These are phyloP conservation scores for Trichoderma sp. DNA, from an alignment of 2,329 filamentous ascomycete species.

Conservation along the genomic window DNA sequence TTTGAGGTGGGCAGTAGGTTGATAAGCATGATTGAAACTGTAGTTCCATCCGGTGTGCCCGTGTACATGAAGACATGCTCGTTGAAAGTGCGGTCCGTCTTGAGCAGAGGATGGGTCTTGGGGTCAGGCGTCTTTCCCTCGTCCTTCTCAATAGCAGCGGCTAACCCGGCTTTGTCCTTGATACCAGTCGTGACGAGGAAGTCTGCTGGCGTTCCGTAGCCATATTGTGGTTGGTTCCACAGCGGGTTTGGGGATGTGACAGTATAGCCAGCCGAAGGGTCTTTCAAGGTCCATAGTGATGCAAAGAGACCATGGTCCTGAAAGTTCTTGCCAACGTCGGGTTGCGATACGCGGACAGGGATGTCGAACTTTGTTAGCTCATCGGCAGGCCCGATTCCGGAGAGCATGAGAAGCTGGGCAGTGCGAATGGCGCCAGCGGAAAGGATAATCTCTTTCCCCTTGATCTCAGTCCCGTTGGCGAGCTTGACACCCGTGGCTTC, in stretches of 20 bases:
- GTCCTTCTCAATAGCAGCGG: constrained; percentile 40
- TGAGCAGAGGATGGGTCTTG: constrained; percentile 40
- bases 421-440: constrained; percentile 53
- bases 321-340: constrained; percentile 53
- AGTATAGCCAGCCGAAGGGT: constrained; percentile 40
- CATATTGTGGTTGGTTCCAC: constrained; percentile 43
- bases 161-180: constrained; percentile 36
- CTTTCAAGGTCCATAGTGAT: constrained; percentile 39
- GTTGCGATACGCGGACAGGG: neutral
- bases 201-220: constrained; percentile 42
- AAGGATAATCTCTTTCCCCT: constrained; percentile 48
- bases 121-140: constrained; percentile 39
- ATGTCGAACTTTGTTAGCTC: constrained; percentile 48
- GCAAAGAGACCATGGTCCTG: constrained; percentile 37
- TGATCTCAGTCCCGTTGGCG: constrained; percentile 35
- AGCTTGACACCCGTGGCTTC: constrained; percentile 34
- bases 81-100: constrained; percentile 30
- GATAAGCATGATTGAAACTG: constrained; percentile 32
- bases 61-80: constrained; percentile 33
- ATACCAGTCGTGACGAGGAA: constrained; percentile 41
- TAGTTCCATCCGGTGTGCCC: constrained; percentile 32
- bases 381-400: constrained; percentile 48
- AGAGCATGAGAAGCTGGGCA: constrained; percentile 54
- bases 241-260: constrained; percentile 42
- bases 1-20: constrained; percentile 36